phyloP scores from a whole-genome alignment of 2,329 filamentous ascomycete species.

The Trichoderma brevicompactum region DNA sequence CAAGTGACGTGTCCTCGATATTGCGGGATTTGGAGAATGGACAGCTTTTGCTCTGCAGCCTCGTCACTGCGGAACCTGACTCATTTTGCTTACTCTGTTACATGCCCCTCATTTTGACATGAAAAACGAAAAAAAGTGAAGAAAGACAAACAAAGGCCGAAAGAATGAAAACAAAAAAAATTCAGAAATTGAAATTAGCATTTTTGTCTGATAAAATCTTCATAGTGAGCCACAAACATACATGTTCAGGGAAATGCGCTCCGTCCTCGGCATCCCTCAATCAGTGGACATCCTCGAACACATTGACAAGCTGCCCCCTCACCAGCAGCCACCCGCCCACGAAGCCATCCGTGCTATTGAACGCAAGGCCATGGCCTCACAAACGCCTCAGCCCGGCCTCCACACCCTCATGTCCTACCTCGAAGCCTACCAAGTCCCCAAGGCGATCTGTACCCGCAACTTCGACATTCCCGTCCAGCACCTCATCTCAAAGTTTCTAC shows the following conservation, averaged over 20 bases:
- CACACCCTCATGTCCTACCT: slow-evolving; percentile 80
- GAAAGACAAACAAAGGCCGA: not conserved
- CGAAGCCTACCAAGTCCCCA: slow-evolving; percentile 66
- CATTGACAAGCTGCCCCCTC: slow-evolving; percentile 71
- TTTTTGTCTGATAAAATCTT: not conserved
- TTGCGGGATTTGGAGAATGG: not conserved
- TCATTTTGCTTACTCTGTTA: slow-evolving; percentile 4
- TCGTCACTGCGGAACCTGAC: slow-evolving; percentile 26
- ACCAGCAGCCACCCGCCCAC: slow-evolving; percentile 66
- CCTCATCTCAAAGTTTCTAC: slow-evolving; percentile 75
- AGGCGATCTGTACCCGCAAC: slow-evolving; percentile 92
- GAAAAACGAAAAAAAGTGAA: not conserved
- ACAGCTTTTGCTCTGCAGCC: slow-evolving; percentile 2
- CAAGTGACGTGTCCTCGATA: not conserved
- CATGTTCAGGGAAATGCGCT: slow-evolving; percentile 91
- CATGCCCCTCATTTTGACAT: not conserved
- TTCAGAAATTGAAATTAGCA: not conserved
- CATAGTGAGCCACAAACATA: slow-evolving; percentile 84
- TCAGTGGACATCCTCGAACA: slow-evolving; percentile 85
- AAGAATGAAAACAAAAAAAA: not conserved
- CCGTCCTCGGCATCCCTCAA: slow-evolving; percentile 72
- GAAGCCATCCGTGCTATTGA: slow-evolving; percentile 80
- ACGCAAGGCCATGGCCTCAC: slow-evolving; percentile 75
- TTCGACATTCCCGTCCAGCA: slow-evolving; percentile 80
- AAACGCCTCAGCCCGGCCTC: slow-evolving; percentile 82